A percentile compares a stretch with the other conserved stretches of the same genome.
These are phyloP conservation scores for Coccomyxa subellipsoidea DNA, from an alignment of 163 green algal genomes.

Conservation along the genomic window DNA sequence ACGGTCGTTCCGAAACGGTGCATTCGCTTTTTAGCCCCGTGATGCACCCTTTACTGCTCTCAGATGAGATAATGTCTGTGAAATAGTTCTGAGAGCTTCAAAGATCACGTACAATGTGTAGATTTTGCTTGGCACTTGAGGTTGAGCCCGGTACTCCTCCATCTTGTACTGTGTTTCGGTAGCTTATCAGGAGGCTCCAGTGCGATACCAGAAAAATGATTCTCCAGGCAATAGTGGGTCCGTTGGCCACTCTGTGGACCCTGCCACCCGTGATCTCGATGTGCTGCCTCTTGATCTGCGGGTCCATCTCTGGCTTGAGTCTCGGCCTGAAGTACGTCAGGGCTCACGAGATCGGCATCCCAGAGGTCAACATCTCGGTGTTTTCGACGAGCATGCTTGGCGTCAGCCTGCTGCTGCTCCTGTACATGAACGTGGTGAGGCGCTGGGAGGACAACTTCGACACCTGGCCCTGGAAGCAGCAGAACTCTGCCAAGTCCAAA, in stretches of 20 bases:
- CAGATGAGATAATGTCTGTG: no score
- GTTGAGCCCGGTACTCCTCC: no score
- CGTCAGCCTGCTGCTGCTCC: not conserved
- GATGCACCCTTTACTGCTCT: no score
- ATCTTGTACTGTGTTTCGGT: no score
- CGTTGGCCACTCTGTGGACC: not conserved
- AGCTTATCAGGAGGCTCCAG: no score
- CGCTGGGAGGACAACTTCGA: constrained; percentile 19
- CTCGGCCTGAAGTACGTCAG: constrained; percentile 1
- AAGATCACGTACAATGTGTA: no score
- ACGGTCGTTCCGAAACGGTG: not conserved
- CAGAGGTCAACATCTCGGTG: constrained; percentile 14
- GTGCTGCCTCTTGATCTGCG: not conserved
- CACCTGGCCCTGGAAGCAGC: constrained; percentile 8
- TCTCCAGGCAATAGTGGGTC: not conserved
- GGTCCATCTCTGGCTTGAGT: not conserved
- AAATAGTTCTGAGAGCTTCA: no score
- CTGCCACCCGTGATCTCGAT: not conserved
- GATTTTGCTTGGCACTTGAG: no score
- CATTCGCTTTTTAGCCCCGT: no score
- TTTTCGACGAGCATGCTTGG: constrained; percentile 12
- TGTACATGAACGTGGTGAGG: not conserved
- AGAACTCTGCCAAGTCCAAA: not conserved
- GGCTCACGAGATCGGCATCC: not conserved
- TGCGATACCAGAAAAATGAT: no score